phyloP scores from a whole-genome alignment of 305 asterid species.

The Fraxinus albicans region DNA sequence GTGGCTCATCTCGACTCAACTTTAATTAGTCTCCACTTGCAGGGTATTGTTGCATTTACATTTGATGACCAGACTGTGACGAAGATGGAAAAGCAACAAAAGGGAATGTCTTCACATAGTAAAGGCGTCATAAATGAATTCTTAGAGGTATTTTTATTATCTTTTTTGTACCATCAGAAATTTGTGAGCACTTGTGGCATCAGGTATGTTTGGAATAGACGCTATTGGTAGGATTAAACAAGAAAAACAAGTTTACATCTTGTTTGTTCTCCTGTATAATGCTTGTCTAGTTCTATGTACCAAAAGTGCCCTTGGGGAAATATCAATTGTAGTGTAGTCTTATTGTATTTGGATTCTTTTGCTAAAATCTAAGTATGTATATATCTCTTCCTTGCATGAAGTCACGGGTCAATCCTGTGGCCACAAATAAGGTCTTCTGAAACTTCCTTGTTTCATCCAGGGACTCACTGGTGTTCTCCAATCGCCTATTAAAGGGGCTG shows the following conservation, averaged over 20 bases:
- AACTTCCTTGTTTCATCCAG: slow-evolving; percentile 33
- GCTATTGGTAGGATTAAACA: not conserved
- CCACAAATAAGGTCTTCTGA: not conserved
- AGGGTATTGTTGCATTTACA: slow-evolving; percentile 97
- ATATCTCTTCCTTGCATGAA: not conserved
- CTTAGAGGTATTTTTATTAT: slow-evolving; percentile 62
- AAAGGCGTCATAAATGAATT: slow-evolving; percentile 94
- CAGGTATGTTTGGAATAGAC: not conserved
- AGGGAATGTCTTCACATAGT: slow-evolving; percentile 75
- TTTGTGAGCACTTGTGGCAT: not conserved
- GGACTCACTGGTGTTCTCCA: slow-evolving; percentile 98
- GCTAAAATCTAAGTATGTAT: not conserved
- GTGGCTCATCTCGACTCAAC: slow-evolving; percentile 21
- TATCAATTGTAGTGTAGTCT: not conserved
- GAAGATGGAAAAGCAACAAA: slow-evolving; percentile 69
- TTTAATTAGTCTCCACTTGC: slow-evolving; percentile 32
- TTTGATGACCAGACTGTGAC: slow-evolving; percentile 69
- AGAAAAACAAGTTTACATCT: not conserved
- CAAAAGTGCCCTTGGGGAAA: not conserved
- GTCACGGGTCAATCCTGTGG: not conserved
- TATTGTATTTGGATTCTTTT: slow-evolving; percentile 7
- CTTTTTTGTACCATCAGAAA: not conserved
- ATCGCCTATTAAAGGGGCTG: slow-evolving; percentile 96
- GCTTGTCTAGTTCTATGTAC: not conserved
- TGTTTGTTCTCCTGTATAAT: not conserved